Evolutionary conservation across 352 stramenopile genomes (phyloP), one percentile per base, ranked within the genome.

Genomic region (Aphanomyces euteiches): DNA sequence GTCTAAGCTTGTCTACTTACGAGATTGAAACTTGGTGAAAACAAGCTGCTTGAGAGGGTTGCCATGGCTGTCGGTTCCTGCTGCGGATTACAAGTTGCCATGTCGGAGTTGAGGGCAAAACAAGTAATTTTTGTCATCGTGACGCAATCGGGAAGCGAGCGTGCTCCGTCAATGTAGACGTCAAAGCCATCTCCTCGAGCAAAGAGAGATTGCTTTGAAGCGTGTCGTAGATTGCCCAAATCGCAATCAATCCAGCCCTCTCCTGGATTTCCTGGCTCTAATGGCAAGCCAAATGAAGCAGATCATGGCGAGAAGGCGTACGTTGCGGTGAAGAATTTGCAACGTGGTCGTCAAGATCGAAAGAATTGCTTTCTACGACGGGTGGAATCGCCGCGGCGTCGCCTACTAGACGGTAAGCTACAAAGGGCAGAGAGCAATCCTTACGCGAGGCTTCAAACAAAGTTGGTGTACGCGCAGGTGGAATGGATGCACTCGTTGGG

Each of bases 111-210:
- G 38, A 90, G 74, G 19, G 83, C 83, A 19, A 81, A 83, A 4
- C 90, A 69, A 8, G 88, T 87, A 6, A 91, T 77, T 70, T 94
- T 93, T 1, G 83, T 86, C 60, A 90, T 67, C 1, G 83, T 86
- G 17, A 78, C 78, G 47, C 74, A 87, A 70, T 96, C 85, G 0
- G 89, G 89, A 34, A 96, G 77, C 28, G 77, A 87, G 7, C 89
- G 83, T 4, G 78, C 82, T 2, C 77, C 82, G 67, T 97, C 88
- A 15, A 96, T 63, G 47, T 83, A 90, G 6, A 96, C 74, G 54
- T 97, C 79, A 50, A 96, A 90, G 0, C 80, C 89, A 59, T 96
- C 89, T 0, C 79, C 83, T 41, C 73, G 47, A 6, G 83, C 73
- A 56, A 95, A 95, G 2, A 75, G 34, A n/a, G 47, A 72, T 17